Evolutionary conservation across 148 eudicot species (phyloP), one percentile per base, ranked within the genome.

Genomic region (Rhododendron henanense): DNA sequence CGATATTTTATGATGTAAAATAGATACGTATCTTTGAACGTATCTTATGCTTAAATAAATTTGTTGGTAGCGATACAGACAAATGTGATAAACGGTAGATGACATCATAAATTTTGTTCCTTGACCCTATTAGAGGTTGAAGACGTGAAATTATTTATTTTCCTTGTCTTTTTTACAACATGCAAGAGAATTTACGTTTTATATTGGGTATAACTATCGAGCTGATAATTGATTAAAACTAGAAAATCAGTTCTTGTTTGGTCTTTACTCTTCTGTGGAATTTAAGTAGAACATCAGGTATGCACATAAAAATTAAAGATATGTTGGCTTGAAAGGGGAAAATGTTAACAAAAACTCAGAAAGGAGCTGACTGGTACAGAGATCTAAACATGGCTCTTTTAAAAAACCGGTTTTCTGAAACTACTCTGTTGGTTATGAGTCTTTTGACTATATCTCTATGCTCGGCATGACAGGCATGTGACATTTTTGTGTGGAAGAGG

Each of bases 401-500:
- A 25, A 2, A 28, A 25, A 3, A 67, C 74, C 1, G 15, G 74
- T n/a, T 67, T 67, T 67, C 31, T 1, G 73, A 25, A 10, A n/a
- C 4, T 67, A 67, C 28, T 61, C 69, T 61, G 28, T 61, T 61
- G 23, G n/a, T 61, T 65, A 65, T 65, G 71, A 65, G 71, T 65
- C 71, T 2, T n/a, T 65, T 65, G 31, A 65, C 71, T n/a, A n/a
- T 65, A 25, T n/a, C 69, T 63, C 69, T 28, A 69, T 13, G 35
- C 6, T 69, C 2, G 75, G 75, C 37, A 69, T 23, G 51, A 74
- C 91, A 94, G 98, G 87, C 90, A 93, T 53, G 89, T 93, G 83
- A 94, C 98, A 4, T 95, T 95, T 87, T 87, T 95, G 81, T 89
- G 93, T 67, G 96, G 98, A 69, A 92, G 88, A 89, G 96, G 94